Evolutionary conservation across 2,329 filamentous ascomycete genomes (phyloP).

Genomic region (Botrytis deweyae): DNA sequence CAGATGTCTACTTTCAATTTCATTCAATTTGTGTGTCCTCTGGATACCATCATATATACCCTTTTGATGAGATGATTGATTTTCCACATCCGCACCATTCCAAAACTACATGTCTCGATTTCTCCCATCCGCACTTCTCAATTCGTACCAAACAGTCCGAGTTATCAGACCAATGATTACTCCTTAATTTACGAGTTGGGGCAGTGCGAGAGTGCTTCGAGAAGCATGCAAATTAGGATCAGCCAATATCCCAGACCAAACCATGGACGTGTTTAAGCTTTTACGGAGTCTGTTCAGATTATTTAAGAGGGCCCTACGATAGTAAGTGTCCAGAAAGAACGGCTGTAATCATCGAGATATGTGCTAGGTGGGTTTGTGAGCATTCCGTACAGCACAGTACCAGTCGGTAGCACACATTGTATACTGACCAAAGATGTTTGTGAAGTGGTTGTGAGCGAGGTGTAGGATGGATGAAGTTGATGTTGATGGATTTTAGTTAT

Average conservation of each 20-base stretch:
- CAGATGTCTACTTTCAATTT: neutral
- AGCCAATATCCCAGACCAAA: neutral
- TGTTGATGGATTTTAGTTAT: neutral
- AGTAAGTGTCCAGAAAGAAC: neutral
- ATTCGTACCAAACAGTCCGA: neutral
- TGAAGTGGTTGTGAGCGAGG: neutral
- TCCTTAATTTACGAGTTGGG: neutral
- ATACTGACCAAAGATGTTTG: neutral
- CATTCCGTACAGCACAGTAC: too few species aligned
- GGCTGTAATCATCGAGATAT: neutral
- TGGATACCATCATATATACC: neutral
- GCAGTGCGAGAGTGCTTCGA: slow-evolving; percentile 9
- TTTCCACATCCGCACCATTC: neutral
- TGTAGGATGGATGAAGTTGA: neutral
- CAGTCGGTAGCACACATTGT: neutral
- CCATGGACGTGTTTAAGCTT: neutral
- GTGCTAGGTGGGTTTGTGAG: neutral
- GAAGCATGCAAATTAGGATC: slow-evolving; percentile 13
- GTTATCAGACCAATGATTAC: neutral
- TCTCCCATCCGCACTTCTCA: neutral
- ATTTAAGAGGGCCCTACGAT: neutral
- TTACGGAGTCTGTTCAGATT: neutral
- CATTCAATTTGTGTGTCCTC: neutral
- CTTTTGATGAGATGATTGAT: neutral
- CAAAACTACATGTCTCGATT: neutral